These are phyloP conservation scores for Acanthochlamys bracteata DNA, from an alignment of 106 monocot genomes.

Conservation along the genomic window DNA sequence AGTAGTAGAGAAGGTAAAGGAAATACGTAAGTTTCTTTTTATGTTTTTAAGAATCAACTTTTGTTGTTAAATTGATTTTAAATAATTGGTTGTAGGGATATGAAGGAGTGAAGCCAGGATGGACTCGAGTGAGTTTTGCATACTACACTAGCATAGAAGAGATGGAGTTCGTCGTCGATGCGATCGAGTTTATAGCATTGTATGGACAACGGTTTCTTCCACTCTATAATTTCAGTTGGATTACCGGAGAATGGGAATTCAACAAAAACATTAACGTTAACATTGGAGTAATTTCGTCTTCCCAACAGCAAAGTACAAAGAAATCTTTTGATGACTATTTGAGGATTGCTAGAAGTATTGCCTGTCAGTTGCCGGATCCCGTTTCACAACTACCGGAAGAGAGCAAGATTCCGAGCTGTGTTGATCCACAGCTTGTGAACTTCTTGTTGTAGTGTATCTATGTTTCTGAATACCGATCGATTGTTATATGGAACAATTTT, in stretches of 20 bases:
- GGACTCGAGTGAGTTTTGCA: constrained; percentile 54
- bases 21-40: not conserved
- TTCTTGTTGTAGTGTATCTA: constrained; percentile 2
- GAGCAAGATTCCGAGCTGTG: not conserved
- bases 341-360: not conserved
- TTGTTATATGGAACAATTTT: no score
- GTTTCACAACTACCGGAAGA: no score
- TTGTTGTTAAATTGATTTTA: not conserved
- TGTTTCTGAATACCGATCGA: no score
- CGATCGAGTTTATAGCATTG: constrained; percentile 39
- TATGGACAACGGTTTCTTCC: constrained; percentile 45
- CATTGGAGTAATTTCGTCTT: no score
- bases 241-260: constrained; percentile 40
- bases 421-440: constrained; percentile 1
- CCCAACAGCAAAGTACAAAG: no score
- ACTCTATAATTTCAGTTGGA: constrained; percentile 58
- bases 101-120: constrained; percentile 55
- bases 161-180: constrained; percentile 42
- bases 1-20: constrained; percentile 31
- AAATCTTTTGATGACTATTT: not conserved
- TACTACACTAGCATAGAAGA: constrained; percentile 43
- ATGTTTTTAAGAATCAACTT: not conserved
- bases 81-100: constrained; percentile 30
- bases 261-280: not conserved
- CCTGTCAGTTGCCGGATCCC: not conserved